phyloP scores from a whole-genome alignment of 352 stramenopile genomes.

The Phytophthora brassicae region DNA sequence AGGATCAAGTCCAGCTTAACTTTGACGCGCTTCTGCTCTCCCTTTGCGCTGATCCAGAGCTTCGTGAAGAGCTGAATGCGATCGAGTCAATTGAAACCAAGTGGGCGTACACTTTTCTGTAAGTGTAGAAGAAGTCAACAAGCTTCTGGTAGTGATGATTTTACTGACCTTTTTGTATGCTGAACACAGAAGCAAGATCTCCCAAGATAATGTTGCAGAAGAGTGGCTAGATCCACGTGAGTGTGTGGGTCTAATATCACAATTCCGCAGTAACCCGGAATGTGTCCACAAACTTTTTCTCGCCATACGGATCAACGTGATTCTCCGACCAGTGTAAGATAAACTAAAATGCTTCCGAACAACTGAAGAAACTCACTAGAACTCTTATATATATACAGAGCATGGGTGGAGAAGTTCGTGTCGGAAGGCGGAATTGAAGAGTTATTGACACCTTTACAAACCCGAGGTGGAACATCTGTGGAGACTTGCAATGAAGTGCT shows the following conservation, averaged over 20 bases:
- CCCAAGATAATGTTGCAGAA: constrained; percentile 31
- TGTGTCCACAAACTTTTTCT: constrained; percentile 53
- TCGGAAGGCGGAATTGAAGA: constrained; percentile 42
- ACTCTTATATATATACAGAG: constrained; percentile 20
- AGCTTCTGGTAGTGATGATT: neutral
- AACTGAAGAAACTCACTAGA: constrained; percentile 3
- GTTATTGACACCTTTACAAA: constrained; percentile 41
- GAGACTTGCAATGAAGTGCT: constrained; percentile 45
- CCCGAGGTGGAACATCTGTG: constrained; percentile 18
- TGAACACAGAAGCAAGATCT: constrained; percentile 44
- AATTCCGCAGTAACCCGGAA: constrained; percentile 38
- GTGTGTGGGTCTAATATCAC: constrained; percentile 51
- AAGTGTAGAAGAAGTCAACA: constrained; percentile 20
- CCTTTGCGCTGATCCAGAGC: constrained; percentile 25
- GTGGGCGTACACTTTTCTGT: constrained; percentile 76
- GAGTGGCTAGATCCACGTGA: constrained; percentile 54
- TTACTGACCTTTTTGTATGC: neutral
- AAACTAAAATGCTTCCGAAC: neutral
- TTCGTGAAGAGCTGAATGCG: constrained; percentile 44
- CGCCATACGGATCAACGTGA: constrained; percentile 63
- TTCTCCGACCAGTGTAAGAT: constrained; percentile 49
- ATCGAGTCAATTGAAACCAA: constrained; percentile 58
- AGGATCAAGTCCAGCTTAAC: constrained; percentile 36
- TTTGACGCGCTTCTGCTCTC: constrained; percentile 53
- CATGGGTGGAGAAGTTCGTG: constrained; percentile 62